Conservation (phyloP, 2,329 filamentous ascomycete genomes). For the Monosporascus sp. region DNA sequence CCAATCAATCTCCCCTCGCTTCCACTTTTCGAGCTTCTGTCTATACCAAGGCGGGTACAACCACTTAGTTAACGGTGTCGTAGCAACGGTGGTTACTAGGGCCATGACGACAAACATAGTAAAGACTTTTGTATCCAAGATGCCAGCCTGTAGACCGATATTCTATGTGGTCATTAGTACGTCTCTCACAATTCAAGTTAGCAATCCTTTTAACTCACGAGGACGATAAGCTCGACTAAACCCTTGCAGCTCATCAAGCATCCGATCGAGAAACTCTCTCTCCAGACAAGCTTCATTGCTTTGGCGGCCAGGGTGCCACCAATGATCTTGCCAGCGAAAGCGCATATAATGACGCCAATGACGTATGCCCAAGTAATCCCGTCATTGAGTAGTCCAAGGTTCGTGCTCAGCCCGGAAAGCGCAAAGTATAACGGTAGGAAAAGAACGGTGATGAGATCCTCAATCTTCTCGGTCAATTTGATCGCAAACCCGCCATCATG, state of each 20-base stretch:
- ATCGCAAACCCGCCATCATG: constrained; percentile 88
- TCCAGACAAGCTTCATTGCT: constrained; percentile 74
- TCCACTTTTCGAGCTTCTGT: constrained; percentile 62
- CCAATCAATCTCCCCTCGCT: constrained; percentile 70
- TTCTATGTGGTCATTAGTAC: constrained; percentile 35
- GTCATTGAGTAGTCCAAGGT: constrained; percentile 75
- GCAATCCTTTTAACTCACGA: constrained; percentile 49
- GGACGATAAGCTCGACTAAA: constrained; percentile 88
- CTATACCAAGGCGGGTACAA: constrained; percentile 73
- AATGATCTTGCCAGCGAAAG: constrained; percentile 78
- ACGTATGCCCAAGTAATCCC: constrained; percentile 89
- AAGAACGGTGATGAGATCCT: constrained; percentile 78
- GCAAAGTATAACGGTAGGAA: constrained; percentile 93
- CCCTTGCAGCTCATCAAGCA: constrained; percentile 96
- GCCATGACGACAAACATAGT: constrained; percentile 82
- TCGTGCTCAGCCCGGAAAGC: constrained; percentile 80
- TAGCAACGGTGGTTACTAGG: constrained; percentile 68
- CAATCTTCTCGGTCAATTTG: constrained; percentile 87
- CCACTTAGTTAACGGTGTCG: constrained; percentile 60
- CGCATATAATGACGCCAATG: constrained; percentile 71
- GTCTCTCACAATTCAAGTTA: constrained; percentile 3
- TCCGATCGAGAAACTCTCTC: constrained; percentile 83
- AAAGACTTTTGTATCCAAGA: constrained; percentile 65
- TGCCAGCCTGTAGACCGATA: constrained; percentile 67
- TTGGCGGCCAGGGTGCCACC: constrained; percentile 77